Conservation (phyloP, 306 rosid genomes). For the Trichosanthes cucumerina region DNA sequence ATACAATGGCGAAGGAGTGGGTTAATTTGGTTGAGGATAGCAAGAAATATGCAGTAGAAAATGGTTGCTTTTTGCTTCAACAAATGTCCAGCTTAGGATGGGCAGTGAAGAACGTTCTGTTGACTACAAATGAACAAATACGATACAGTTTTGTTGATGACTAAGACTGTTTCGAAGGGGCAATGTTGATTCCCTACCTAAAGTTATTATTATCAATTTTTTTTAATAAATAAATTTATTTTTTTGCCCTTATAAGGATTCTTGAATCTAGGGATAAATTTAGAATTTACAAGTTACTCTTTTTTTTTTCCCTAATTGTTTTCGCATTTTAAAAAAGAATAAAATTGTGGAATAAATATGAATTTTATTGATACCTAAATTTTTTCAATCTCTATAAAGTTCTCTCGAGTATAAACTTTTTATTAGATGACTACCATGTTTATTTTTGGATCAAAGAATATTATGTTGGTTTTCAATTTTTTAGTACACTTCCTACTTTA, state of each 20-base stretch:
- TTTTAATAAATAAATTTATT: not conserved
- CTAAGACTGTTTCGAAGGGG: not conserved
- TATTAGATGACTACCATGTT: not conserved
- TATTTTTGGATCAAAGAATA: no score
- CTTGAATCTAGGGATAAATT: not conserved
- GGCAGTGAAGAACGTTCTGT: slow-evolving; percentile 50
- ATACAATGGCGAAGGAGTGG: slow-evolving; percentile 42
- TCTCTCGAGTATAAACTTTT: no score
- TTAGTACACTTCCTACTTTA: no score
- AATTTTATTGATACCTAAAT: not conserved
- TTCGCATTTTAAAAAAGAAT: not conserved
- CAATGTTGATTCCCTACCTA: no score
- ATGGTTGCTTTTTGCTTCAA: slow-evolving; percentile 33
- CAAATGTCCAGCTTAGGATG: slow-evolving; percentile 54
- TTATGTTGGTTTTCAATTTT: no score
- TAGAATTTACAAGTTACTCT: not conserved
- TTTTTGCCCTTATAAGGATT: not conserved
- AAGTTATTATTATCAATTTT: not conserved
- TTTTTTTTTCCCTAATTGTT: not conserved
- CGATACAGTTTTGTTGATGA: slow-evolving; percentile 55
- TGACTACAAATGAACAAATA: slow-evolving; percentile 45
- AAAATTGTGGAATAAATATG: not conserved
- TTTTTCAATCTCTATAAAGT: not conserved
- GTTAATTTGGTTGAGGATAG: slow-evolving; percentile 41
- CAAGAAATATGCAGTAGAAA: slow-evolving; percentile 39